Percentiles rank a stretch among this genome's conserved stretches.
Conservation (phyloP, 371 early-diverging fungal genomes). For the Rhizopus stolonifer region DNA sequence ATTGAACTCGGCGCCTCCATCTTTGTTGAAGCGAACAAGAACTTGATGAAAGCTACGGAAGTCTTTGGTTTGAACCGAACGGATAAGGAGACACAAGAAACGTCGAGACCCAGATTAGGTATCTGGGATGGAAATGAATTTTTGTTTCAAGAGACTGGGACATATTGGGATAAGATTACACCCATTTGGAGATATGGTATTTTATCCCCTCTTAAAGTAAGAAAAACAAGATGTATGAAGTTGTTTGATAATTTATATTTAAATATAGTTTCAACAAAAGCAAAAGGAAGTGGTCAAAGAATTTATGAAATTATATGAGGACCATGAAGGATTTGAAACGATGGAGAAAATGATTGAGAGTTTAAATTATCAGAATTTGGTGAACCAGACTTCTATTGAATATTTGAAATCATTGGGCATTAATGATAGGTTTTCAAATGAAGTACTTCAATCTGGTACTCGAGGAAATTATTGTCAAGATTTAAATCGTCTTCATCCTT, state of each 20-base stretch:
- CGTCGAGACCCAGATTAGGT: constrained; percentile 29
- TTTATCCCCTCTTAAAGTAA: constrained; percentile 49
- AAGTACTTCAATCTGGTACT: constrained; percentile 60
- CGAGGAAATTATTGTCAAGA: constrained; percentile 76
- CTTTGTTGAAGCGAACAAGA: constrained; percentile 58
- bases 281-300: constrained; percentile 16
- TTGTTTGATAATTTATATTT: neutral
- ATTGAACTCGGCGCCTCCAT: constrained; percentile 66
- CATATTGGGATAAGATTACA: constrained; percentile 46
- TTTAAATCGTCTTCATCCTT: constrained; percentile 57
- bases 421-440: constrained; percentile 32
- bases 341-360: constrained; percentile 17
- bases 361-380: constrained; percentile 25
- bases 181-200: constrained; percentile 52
- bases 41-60: constrained; percentile 53
- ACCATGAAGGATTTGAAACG: constrained; percentile 14
- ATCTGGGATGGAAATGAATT: constrained; percentile 55
- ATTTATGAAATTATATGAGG: constrained; percentile 20
- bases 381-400: constrained; percentile 35
- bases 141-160: constrained; percentile 50
- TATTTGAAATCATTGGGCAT: constrained; percentile 43
- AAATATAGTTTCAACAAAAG: constrained; percentile 20
- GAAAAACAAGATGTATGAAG: no score
- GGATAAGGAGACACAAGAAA: constrained; percentile 13
- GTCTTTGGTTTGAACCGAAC: constrained; percentile 48